Percentiles rank a stretch among this genome's conserved stretches.
Evolutionary conservation across 139 green algal species (phyloP).

Genomic region (Monoraphidium neglectum): DNA sequence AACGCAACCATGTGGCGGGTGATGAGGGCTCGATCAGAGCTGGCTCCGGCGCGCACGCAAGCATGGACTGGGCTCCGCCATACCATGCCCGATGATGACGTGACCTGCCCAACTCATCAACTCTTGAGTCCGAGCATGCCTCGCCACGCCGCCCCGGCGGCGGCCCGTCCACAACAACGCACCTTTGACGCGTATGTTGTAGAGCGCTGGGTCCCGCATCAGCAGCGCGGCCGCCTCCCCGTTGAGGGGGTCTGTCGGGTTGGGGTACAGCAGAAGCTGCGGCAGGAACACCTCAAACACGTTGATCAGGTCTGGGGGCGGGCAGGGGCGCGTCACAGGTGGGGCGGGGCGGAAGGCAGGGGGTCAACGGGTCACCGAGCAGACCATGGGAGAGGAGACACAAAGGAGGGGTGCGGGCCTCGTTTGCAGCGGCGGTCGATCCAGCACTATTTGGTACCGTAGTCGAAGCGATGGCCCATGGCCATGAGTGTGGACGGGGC

Average conservation of each 20-base stretch:
- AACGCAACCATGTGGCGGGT: not conserved
- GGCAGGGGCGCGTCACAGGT: too few relatives aligned
- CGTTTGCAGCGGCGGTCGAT: too few relatives aligned
- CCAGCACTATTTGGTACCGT: too few relatives aligned
- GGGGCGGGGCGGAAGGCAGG: too few relatives aligned
- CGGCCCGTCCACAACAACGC: not conserved
- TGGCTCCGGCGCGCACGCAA: not conserved
- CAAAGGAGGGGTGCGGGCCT: too few relatives aligned
- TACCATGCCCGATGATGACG: not conserved
- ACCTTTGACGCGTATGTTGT: constrained; percentile 92
- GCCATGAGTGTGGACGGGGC: too few relatives aligned
- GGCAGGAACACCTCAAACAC: constrained; percentile 99
- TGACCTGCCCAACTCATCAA: not conserved
- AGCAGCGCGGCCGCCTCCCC: constrained; percentile 97
- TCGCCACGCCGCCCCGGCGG: not conserved
- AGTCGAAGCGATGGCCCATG: too few relatives aligned
- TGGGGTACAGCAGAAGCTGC: constrained; percentile 98
- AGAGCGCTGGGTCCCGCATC: constrained; percentile 93
- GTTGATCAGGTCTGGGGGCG: constrained; percentile 93
- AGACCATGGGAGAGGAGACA: too few relatives aligned
- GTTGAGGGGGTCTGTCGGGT: constrained; percentile 97
- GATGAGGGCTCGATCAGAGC: not conserved
- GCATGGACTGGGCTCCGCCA: not conserved
- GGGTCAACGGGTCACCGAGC: too few relatives aligned
- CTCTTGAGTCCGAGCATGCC: not conserved